These are phyloP conservation scores for Petunia hybrid DNA, from an alignment of 305 asterid species.

Conservation along the genomic window DNA sequence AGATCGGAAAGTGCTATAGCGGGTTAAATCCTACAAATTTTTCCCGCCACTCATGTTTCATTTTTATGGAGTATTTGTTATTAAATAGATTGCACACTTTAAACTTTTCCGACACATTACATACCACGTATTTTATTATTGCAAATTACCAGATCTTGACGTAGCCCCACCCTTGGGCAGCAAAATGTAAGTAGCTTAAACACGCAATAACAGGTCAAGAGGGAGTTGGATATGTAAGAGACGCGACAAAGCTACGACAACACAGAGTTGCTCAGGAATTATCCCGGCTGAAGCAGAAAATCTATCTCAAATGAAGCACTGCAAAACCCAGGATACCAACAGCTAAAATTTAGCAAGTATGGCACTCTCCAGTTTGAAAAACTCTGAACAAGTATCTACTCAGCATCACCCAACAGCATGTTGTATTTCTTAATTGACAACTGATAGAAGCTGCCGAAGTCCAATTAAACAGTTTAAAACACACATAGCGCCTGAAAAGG, in stretches of 20 bases:
- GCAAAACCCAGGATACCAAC: not conserved
- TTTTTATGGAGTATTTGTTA: no score
- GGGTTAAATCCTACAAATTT: no score
- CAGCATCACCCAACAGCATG: not conserved
- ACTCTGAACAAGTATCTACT: not conserved
- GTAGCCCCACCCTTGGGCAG: not conserved
- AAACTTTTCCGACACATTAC: no score
- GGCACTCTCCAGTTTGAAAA: not conserved
- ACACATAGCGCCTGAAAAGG: constrained; percentile 8
- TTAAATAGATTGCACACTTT: no score
- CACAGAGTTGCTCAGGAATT: no score
- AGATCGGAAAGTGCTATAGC: no score
- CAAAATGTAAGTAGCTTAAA: not conserved
- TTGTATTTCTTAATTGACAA: not conserved
- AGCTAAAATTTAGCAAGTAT: not conserved
- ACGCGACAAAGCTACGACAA: not conserved
- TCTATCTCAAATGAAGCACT: not conserved
- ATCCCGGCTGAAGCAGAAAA: not conserved
- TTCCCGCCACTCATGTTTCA: no score
- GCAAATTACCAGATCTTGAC: no score
- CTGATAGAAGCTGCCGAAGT: not conserved
- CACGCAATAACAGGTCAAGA: not conserved
- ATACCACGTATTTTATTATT: no score
- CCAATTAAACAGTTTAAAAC: not conserved
- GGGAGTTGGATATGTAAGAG: not conserved